These are phyloP conservation scores for Pleurotus tuber-regium DNA, from an alignment of 768 basidiomycete genomes.

Conservation along the genomic window DNA sequence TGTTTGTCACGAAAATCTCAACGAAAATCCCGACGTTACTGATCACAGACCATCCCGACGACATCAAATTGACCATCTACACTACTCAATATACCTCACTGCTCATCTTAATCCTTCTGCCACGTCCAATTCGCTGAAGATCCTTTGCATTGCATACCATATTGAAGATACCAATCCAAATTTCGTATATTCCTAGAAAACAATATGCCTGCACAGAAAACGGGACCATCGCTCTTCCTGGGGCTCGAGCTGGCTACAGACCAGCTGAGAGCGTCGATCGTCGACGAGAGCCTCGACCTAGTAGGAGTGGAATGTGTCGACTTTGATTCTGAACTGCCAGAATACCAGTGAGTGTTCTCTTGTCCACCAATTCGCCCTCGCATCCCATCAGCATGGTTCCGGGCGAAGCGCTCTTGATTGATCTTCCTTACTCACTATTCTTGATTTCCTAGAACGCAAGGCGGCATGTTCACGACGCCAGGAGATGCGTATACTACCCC, in stretches of 20 bases:
- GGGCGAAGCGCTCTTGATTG: neutral
- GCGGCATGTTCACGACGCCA: conserved; percentile 83
- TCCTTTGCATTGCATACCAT: no score
- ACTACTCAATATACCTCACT: no score
- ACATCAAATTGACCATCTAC: no score
- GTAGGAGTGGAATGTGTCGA: conserved; percentile 82
- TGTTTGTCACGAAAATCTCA: neutral
- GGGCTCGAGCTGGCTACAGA: conserved; percentile 85
- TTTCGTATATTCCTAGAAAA: neutral
- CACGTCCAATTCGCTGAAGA: no score
- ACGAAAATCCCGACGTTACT: no score
- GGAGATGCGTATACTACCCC: conserved; percentile 88
- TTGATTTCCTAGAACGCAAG: conserved; percentile 60
- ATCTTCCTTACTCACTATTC: conserved; percentile 4
- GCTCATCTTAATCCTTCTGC: no score
- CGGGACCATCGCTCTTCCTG: conserved; percentile 62
- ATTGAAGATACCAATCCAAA: no score
- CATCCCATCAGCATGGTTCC: conserved; percentile 7
- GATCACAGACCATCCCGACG: no score
- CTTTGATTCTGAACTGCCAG: conserved; percentile 75
- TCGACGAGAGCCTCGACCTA: conserved; percentile 80
- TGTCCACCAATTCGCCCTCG: conserved; percentile 16
- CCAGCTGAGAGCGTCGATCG: conserved; percentile 78
- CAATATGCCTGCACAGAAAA: conserved; percentile 43
- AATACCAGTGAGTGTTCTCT: conserved; percentile 68